These are phyloP conservation scores for Boletus rex-veris DNA, from an alignment of 768 basidiomycete species.

Conservation along the genomic window DNA sequence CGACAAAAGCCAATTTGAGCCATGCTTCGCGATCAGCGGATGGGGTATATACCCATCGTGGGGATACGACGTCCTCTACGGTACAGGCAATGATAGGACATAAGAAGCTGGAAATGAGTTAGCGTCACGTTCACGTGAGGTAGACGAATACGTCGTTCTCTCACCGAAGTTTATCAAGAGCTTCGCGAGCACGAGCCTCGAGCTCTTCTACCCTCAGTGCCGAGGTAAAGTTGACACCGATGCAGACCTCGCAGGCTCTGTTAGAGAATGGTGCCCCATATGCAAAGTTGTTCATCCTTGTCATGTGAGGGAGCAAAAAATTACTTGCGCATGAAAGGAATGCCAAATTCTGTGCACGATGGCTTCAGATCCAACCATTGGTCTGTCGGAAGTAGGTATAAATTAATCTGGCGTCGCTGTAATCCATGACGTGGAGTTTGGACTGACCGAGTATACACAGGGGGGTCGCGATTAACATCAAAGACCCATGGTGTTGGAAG, in stretches of 20 bases:
- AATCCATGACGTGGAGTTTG: no score
- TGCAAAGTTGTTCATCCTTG: not conserved
- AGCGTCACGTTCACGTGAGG: no score
- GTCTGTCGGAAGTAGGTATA: not conserved
- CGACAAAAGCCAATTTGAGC: constrained; percentile 19
- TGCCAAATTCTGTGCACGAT: constrained; percentile 9
- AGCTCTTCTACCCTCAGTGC: constrained; percentile 4
- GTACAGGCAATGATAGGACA: constrained; percentile 19
- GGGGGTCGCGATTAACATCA: constrained; percentile 5
- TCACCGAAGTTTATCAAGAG: constrained; percentile 22
- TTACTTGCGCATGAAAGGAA: constrained; percentile 10
- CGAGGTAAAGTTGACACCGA: constrained; percentile 18
- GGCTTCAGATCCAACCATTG: constrained; percentile 17
- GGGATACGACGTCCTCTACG: constrained; percentile 8
- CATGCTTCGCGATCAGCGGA: constrained; percentile 21
- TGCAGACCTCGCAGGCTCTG: constrained; percentile 17
- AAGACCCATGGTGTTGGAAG: constrained; percentile 3
- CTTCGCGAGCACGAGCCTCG: constrained; percentile 5
- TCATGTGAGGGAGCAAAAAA: not conserved
- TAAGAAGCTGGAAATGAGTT: constrained; percentile 9
- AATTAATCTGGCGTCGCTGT: not conserved
- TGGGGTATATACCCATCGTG: constrained; percentile 22
- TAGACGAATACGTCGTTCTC: not conserved
- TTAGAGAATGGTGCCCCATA: not conserved
- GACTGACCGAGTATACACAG: constrained; percentile 18